A percentile compares a stretch with the other conserved stretches of the same genome.
phyloP scores from a whole-genome alignment of 805 yeast genomes.

The Candida corydali region DNA sequence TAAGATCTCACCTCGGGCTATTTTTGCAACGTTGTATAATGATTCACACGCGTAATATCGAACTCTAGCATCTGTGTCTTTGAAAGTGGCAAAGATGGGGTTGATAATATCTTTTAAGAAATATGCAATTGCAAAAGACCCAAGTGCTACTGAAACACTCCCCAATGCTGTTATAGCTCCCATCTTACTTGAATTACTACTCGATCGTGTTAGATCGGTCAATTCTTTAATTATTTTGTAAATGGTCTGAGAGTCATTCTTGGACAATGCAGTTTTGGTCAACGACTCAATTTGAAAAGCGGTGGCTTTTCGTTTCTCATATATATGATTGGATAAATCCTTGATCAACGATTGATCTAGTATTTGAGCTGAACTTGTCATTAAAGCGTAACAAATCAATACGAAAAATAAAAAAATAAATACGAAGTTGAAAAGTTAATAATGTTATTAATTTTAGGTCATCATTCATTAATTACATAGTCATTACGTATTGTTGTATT shows the following conservation, averaged over 20 bases:
- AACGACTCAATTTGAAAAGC: conserved; percentile 69
- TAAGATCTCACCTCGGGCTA: conserved; percentile 91
- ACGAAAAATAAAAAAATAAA: background rate
- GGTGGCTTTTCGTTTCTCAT: conserved; percentile 44
- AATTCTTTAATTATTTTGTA: conserved; percentile 67
- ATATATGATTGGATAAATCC: conserved; percentile 42
- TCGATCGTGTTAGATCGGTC: conserved; percentile 74
- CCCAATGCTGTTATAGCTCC: conserved; percentile 96
- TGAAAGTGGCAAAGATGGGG: conserved; percentile 92
- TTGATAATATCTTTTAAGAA: conserved; percentile 83
- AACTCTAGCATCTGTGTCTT: conserved; percentile 96
- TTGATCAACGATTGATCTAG: conserved; percentile 35
- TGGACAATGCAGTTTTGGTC: conserved; percentile 63
- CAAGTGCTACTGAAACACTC: conserved; percentile 91
- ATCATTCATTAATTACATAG: too few species aligned
- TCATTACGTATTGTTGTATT: too few species aligned
- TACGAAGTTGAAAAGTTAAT: background rate
- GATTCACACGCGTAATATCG: conserved; percentile 96
- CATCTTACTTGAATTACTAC: conserved; percentile 66
- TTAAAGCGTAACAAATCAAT: background rate
- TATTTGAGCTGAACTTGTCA: conserved; percentile 21
- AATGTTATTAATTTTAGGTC: too few species aligned
- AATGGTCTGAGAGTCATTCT: conserved; percentile 58
- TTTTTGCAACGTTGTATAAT: conserved; percentile 91
- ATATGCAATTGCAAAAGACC: conserved; percentile 74